Evolutionary conservation across 768 basidiomycete species (phyloP).

Genomic region (Macrolepiota fuliginosa): DNA sequence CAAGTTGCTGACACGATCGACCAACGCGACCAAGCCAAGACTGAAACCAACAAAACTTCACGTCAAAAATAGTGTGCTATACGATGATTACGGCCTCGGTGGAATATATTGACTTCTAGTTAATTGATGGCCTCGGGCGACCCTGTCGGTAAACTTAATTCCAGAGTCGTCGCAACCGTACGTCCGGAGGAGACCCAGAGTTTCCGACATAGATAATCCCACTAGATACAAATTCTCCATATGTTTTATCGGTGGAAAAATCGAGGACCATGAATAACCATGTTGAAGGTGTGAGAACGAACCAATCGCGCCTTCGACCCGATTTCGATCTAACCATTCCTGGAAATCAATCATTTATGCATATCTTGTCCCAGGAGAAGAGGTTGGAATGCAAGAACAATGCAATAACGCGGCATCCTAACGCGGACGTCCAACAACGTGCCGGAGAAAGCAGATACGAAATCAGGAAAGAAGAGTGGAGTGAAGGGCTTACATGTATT

Average conservation of each 20-base stretch:
- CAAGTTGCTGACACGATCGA: constrained; percentile 8
- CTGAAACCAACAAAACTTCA: background rate
- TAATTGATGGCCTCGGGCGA: background rate
- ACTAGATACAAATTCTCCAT: background rate
- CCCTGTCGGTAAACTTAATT: background rate
- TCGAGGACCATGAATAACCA: background rate
- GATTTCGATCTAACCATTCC: background rate
- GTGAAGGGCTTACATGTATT: background rate
- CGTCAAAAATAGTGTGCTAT: background rate
- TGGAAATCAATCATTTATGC: background rate
- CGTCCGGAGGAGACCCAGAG: background rate
- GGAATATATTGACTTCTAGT: constrained; percentile 6
- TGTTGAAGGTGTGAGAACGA: background rate
- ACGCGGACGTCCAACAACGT: background rate
- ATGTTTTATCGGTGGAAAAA: background rate
- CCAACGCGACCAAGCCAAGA: background rate
- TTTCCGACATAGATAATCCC: background rate
- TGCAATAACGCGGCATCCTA: too few species aligned
- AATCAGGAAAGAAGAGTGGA: background rate
- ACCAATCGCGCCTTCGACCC: background rate
- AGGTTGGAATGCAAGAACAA: background rate
- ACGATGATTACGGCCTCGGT: background rate
- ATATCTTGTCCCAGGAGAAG: background rate
- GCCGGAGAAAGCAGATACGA: background rate
- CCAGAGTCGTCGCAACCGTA: background rate